These are phyloP conservation scores for Cystobasidium onofrii DNA, from an alignment of 768 basidiomycete species.

Conservation along the genomic window DNA sequence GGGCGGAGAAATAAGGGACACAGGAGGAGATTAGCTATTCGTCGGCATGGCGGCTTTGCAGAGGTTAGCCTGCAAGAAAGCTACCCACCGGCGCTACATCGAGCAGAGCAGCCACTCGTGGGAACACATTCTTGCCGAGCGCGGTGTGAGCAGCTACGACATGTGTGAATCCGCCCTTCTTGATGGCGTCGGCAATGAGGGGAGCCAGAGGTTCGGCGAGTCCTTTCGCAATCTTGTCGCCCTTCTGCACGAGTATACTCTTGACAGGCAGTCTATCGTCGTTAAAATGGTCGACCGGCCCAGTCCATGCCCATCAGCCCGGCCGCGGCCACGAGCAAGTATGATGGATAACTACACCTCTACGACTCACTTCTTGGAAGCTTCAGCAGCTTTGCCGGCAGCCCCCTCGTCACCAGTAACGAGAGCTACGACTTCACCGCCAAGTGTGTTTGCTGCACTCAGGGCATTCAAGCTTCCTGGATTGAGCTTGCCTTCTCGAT, in stretches of 20 bases:
- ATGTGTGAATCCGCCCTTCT: conserved; percentile 64
- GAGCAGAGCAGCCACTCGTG: conserved; percentile 81
- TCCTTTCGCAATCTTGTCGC: conserved; percentile 60
- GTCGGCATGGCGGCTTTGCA: background rate
- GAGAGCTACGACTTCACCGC: conserved; percentile 74
- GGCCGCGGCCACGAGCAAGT: too few species aligned
- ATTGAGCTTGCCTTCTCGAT: conserved; percentile 69
- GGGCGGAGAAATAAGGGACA: too few species aligned
- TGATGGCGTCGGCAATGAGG: conserved; percentile 59
- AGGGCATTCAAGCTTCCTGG: conserved; percentile 79
- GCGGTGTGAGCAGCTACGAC: conserved; percentile 87
- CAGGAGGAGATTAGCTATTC: too few species aligned
- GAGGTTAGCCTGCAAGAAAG: too few species aligned
- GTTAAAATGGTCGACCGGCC: too few species aligned
- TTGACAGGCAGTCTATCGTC: conserved; percentile 48
- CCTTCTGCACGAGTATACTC: conserved; percentile 61
- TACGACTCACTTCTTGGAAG: conserved; percentile 66
- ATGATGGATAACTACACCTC: too few species aligned
- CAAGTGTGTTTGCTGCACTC: conserved; percentile 77
- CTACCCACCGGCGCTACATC: conserved; percentile 61
- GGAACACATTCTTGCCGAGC: conserved; percentile 81
- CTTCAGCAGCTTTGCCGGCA: conserved; percentile 55
- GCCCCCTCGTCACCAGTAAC: conserved; percentile 63
- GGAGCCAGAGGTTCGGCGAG: conserved; percentile 75
- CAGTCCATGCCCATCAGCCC: too few species aligned